Percentiles rank a stretch among this genome's conserved stretches.
These are phyloP conservation scores for Glebionis coronaria DNA, from an alignment of 129 eudicot genomes.

Conservation along the genomic window DNA sequence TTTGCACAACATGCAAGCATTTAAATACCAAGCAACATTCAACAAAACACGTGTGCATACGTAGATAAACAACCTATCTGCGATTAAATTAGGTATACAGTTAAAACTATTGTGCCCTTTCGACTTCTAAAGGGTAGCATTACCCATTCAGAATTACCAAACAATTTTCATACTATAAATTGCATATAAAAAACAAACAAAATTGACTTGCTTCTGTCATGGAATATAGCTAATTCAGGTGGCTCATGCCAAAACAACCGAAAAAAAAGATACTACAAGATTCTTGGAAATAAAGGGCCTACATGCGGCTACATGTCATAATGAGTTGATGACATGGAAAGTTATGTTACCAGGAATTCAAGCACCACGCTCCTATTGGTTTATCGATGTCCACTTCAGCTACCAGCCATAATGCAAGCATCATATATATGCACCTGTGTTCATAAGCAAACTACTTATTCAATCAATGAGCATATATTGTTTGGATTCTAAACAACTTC, in stretches of 20 bases:
- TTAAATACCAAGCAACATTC: background rate
- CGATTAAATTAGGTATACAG: background rate
- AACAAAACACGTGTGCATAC: constrained; percentile 2
- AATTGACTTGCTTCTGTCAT: constrained; percentile 18
- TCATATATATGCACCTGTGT: no score
- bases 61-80: background rate
- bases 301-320: no score
- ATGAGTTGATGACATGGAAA: no score
- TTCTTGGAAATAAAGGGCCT: no score
- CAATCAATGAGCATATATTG: no score
- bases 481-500: no score
- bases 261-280: no score
- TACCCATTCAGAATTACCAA: constrained; percentile 20
- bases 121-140: constrained; percentile 9
- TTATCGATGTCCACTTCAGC: no score
- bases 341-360: no score
- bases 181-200: constrained; percentile 15
- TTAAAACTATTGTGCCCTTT: constrained; percentile 4
- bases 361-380: no score
- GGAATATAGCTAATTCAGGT: background rate
- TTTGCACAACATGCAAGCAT: background rate
- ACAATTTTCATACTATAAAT: background rate
- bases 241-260: background rate
- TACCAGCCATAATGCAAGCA: no score
- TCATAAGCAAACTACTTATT: no score